phyloP scores from a whole-genome alignment of 129 eudicot species.

The Tagetes erecta region DNA sequence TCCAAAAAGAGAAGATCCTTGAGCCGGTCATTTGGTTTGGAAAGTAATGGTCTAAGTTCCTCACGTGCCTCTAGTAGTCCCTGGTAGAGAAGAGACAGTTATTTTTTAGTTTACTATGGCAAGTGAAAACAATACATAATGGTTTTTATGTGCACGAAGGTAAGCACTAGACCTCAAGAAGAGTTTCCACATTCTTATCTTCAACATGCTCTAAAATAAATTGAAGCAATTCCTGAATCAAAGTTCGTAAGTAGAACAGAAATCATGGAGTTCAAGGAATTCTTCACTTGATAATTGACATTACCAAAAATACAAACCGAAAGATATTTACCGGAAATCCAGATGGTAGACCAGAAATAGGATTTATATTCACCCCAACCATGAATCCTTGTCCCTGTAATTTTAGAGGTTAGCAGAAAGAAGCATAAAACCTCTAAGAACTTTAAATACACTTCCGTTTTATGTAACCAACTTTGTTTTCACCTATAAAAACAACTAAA shows the following conservation, averaged over 20 bases:
- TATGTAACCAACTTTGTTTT: constrained; percentile 9
- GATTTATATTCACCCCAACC: constrained; percentile 94
- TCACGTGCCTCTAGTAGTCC: constrained; percentile 90
- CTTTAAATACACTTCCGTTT: constrained; percentile 2
- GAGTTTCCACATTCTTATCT: constrained; percentile 77
- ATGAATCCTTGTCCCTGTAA: constrained; percentile 86
- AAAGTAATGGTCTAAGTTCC: constrained; percentile 83
- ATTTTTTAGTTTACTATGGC: constrained; percentile 6
- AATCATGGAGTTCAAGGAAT: constrained; percentile 25
- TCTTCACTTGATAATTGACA: neutral
- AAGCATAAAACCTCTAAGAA: neutral
- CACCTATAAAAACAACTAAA: neutral
- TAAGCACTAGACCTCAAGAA: constrained; percentile 68
- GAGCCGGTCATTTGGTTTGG: constrained; percentile 77
- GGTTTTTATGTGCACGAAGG: constrained; percentile 13
- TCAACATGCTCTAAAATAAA: constrained; percentile 79
- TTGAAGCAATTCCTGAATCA: constrained; percentile 70
- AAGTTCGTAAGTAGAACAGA: constrained; percentile 15
- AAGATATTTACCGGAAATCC: constrained; percentile 67
- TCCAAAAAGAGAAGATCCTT: constrained; percentile 92
- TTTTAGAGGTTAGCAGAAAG: constrained; percentile 30
- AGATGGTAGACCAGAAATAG: constrained; percentile 88
- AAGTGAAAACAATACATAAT: constrained; percentile 16
- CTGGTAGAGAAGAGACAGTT: constrained; percentile 31
- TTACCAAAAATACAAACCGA: constrained; percentile 13